Evolutionary conservation across 345 rosid genomes (phyloP).

Genomic region (Camelina laxa): DNA sequence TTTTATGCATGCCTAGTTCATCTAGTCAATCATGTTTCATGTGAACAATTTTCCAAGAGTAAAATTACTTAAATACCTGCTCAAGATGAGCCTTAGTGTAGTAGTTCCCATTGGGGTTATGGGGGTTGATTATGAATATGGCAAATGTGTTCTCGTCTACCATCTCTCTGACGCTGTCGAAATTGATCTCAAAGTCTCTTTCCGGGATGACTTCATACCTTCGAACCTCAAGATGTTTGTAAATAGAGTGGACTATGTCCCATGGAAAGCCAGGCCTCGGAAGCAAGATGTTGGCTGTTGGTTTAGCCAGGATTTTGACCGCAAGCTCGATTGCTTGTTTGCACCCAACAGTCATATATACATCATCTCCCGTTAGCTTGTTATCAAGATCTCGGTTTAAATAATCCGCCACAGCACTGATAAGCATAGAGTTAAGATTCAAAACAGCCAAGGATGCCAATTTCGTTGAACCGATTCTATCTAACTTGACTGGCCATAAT

Average conservation of each 20-base stretch:
- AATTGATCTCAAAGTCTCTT: slow-evolving; percentile 56
- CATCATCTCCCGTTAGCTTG: slow-evolving; percentile 54
- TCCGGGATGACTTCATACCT: slow-evolving; percentile 53
- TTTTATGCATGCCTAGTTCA: not conserved
- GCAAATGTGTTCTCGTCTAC: slow-evolving; percentile 60
- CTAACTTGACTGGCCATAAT: too few species aligned
- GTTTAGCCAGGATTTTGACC: slow-evolving; percentile 47
- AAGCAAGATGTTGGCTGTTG: slow-evolving; percentile 54
- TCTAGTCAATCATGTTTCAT: not conserved
- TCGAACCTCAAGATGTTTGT: slow-evolving; percentile 46
- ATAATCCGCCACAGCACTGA: slow-evolving; percentile 56
- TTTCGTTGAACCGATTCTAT: too few species aligned
- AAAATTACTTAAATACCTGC: slow-evolving; percentile 23
- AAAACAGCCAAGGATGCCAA: too few species aligned
- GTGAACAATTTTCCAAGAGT: not conserved
- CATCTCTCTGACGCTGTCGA: slow-evolving; percentile 46
- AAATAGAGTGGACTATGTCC: slow-evolving; percentile 38
- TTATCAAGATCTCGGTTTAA: slow-evolving; percentile 48
- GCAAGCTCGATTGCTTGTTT: slow-evolving; percentile 56
- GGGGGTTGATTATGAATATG: slow-evolving; percentile 53
- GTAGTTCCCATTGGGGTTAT: slow-evolving; percentile 45
- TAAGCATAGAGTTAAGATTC: not conserved
- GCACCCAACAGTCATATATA: slow-evolving; percentile 56
- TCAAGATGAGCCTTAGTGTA: slow-evolving; percentile 49
- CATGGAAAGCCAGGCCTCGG: slow-evolving; percentile 44